Base-by-base conservation (phyloP, 1,284 basidiomycete species). In the Sanghuangporus weigelae region DNA sequence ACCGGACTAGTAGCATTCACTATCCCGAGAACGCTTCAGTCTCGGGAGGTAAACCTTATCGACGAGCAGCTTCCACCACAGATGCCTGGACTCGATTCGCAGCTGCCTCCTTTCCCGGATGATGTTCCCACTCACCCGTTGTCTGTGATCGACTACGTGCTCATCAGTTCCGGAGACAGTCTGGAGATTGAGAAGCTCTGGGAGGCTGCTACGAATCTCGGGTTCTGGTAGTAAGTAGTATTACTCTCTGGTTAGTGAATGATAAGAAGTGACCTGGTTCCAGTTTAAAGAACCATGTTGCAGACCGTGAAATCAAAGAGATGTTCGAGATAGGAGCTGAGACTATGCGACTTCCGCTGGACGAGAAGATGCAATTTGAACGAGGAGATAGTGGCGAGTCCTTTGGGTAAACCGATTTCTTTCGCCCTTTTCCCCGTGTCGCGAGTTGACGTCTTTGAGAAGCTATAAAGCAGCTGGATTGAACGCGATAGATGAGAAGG, bases 401-500 rank as follows among this genome's bases (percentile, higher is more conserved):
- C 0, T 85, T 84, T 61, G 88, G 87, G 82, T 83, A 65, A 39
- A 76, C 60, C 68, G 83, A 79, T 3, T 77, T 77, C 16, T 3
- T 19, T 23, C 26, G 3, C 49, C 12, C 48, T 0, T 39, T 40
- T 50, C 11, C 16, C 16, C n/a, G 23, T 21, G 3, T 14, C 14
- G 38, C 7, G 44, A 11, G 31, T 0, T 46, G 21, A 42, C 49
- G 38, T 57, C 39, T 44, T 40, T 50, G 66, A 6, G 11, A 46
- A 88, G 86, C 31, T 89, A 89, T 71, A 89, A 89, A 75, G 81
- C 80, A 6, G 78, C 79, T 0, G 87, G 87, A 2, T 81, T 81
- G 0, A 85, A 81, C 63, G 85, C 83, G 16, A 81, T 85, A 4
- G 84, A 90, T 69, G 81, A 83, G n/a, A 77, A 76, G 16, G 87